Evolutionary conservation across 2,329 filamentous ascomycete species (phyloP).

Genomic region (Byssoonygena ceratinophila): DNA sequence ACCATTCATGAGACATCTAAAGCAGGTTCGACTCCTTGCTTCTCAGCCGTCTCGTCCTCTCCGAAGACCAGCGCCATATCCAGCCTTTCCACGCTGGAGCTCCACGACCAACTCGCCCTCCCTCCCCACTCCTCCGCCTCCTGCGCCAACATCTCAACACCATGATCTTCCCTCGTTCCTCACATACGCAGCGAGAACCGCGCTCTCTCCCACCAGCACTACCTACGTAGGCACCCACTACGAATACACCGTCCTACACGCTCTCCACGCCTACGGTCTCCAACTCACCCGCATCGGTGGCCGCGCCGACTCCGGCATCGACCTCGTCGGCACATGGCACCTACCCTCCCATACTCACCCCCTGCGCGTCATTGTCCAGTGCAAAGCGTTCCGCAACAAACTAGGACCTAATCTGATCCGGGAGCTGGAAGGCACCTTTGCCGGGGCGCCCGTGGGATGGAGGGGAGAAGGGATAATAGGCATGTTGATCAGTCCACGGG

Average conservation of each 20-base stretch:
- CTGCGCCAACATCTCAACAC: constrained; percentile 30
- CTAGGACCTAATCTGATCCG: constrained; percentile 37
- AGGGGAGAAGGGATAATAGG: constrained; percentile 55
- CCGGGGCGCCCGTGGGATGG: constrained; percentile 64
- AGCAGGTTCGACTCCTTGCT: background rate
- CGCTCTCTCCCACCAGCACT: constrained; percentile 30
- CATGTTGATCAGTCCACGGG: constrained; percentile 56
- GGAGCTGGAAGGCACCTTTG: constrained; percentile 55
- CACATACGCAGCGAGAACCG: constrained; percentile 30
- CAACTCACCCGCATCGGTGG: constrained; percentile 36
- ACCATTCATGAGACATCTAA: background rate
- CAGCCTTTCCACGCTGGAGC: background rate
- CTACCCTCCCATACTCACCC: constrained; percentile 29
- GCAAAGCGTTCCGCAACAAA: constrained; percentile 36
- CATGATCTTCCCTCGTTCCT: constrained; percentile 33
- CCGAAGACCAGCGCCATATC: background rate
- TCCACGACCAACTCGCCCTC: background rate
- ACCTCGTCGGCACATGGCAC: constrained; percentile 39
- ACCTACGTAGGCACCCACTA: constrained; percentile 39
- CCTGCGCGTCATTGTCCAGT: constrained; percentile 38
- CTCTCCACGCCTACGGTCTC: constrained; percentile 33
- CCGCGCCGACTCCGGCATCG: constrained; percentile 38
- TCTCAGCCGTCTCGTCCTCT: background rate
- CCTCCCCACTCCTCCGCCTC: constrained; percentile 20
- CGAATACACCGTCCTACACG: constrained; percentile 36